Evolutionary conservation across 2,329 filamentous ascomycete genomes (phyloP).

Genomic region (Xylaria sp.): DNA sequence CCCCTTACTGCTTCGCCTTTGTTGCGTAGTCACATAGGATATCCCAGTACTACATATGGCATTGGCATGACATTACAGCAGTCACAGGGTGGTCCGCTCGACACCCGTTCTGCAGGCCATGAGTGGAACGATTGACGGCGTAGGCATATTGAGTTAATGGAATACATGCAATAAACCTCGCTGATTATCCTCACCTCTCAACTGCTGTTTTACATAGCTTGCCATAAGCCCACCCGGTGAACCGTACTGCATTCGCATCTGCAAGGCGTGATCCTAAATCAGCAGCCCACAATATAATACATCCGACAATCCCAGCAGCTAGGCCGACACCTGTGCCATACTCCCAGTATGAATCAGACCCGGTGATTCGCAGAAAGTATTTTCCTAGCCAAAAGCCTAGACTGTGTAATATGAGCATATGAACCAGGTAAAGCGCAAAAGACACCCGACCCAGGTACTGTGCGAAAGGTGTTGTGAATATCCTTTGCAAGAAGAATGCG

Average conservation of each 20-base stretch:
- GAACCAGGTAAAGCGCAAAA: conserved; percentile 39
- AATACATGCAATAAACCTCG: no score
- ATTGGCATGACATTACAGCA: no score
- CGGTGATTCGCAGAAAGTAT: conserved; percentile 20
- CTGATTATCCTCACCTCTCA: not conserved
- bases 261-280: conserved; percentile 34
- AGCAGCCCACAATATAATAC: conserved; percentile 30
- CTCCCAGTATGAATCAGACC: conserved; percentile 18
- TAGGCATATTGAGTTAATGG: not conserved
- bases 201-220: conserved; percentile 19
- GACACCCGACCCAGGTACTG: conserved; percentile 40
- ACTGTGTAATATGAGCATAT: conserved; percentile 36
- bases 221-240: conserved; percentile 29
- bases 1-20: no score
- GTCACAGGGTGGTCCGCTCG: no score
- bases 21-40: no score
- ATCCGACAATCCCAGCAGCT: conserved; percentile 23
- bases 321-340: conserved; percentile 27
- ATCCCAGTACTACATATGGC: no score
- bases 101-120: no score
- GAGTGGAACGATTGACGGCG: no score
- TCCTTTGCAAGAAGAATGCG: conserved; percentile 31
- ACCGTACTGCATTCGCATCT: conserved; percentile 32
- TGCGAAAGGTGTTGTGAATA: conserved; percentile 38
- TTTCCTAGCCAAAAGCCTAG: conserved; percentile 29